Base-by-base conservation (phyloP, 257 asterid genomes). In the Petunia axillaris region DNA sequence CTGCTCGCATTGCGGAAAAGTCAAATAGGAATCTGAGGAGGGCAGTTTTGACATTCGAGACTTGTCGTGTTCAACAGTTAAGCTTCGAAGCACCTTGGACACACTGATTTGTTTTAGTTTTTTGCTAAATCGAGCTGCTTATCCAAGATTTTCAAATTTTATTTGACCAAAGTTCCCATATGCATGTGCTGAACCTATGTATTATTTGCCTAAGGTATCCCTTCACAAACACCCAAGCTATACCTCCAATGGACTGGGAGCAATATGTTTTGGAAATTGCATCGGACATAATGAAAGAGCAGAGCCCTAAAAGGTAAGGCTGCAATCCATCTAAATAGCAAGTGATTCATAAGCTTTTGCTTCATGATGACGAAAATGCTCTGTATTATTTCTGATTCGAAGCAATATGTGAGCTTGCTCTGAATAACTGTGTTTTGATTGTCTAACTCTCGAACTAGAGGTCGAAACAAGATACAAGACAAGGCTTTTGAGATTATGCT, bases 211-310 rank as follows among this genome's bases (percentile, higher is more conserved):
- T 5, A 82, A 96, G 98, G 94, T 96, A 93, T 86, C 99, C 99
- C 83, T 96, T 94, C 78, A 80, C 91, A 50, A 78, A 76, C 81
- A 92, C 88, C 85, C 99, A 93, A 85, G 88, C 86, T 11, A 92
- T 92, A 85, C 89, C 97, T 44, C 93, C 92, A 5, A 95, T 93
- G 98, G 97, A 96, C 80, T 96, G 99, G 99, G 99, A 96, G 87
- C 95, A 92, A 89, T 96, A 91, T 83, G 90, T 96, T 82, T 85
- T 97, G 76, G 94, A 93, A 85, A 92, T 96, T 75, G 97, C 97
- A 52, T 88, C 95, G 83, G 95, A 91, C 91, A 94, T 96, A 75
- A 87, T 96, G 83, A 94, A 93, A 85, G 98, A 96, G 89, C 98
- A 96, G 85, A 93, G 93, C 84, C 99, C 99, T 48, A 96, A 94